Conservation (phyloP, 176 grass and related monocot genomes). For the Hsuehochloa calcarea region DNA sequence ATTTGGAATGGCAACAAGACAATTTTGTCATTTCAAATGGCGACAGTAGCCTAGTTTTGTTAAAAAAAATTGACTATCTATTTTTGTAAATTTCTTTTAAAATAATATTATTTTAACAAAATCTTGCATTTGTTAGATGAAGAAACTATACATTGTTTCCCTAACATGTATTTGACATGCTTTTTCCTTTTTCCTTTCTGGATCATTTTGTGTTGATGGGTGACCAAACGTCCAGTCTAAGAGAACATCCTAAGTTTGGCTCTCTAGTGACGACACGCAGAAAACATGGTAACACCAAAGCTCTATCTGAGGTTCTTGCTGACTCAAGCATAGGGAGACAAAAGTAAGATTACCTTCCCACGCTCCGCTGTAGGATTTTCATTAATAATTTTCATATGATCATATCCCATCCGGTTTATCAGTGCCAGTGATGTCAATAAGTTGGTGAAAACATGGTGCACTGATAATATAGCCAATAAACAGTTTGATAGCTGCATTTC, state of each 20-base stretch:
- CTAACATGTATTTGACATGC: conserved; percentile 21
- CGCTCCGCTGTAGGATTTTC: conserved; percentile 8
- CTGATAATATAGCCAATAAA: background rate
- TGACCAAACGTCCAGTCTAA: conserved; percentile 50
- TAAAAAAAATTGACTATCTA: too few relatives aligned
- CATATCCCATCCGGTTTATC: background rate
- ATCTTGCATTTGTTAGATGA: background rate
- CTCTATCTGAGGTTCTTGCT: conserved; percentile 67
- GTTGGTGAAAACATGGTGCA: background rate
- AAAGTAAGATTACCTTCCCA: conserved; percentile 51
- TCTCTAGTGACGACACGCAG: conserved; percentile 49
- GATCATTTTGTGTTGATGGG: conserved; percentile 12
- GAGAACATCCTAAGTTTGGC: conserved; percentile 70
- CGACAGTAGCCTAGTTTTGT: too few relatives aligned
- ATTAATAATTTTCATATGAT: background rate
- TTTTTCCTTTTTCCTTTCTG: conserved; percentile 26
- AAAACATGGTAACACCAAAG: conserved; percentile 56
- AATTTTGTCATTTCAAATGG: too few relatives aligned
- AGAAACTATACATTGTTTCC: background rate
- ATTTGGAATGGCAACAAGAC: too few relatives aligned
- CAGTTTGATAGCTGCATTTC: background rate
- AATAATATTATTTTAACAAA: too few relatives aligned
- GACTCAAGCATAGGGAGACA: conserved; percentile 75
- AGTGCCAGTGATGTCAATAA: background rate
- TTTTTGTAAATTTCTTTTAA: too few relatives aligned